Percentiles rank a stretch among this genome's conserved stretches.
Conservation (phyloP, 1,284 basidiomycete species). For the Trichosporon ovoides region DNA sequence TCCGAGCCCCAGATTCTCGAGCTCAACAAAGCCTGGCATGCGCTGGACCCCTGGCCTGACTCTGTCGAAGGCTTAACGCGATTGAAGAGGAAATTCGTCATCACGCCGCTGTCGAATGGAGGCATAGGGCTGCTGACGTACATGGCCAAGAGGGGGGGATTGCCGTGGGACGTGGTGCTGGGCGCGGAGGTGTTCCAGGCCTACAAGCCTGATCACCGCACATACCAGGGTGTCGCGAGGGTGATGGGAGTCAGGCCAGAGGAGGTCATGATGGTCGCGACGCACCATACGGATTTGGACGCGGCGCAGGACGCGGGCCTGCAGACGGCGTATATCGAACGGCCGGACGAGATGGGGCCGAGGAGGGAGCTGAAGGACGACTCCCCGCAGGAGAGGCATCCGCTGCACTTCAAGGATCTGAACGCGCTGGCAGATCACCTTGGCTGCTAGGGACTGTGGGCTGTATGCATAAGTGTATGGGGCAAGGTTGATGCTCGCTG, state of each 20-base stretch:
- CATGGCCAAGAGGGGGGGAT: slow-evolving; percentile 15
- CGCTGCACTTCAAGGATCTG: slow-evolving; percentile 11
- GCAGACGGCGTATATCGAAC: slow-evolving; percentile 16
- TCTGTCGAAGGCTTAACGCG: not conserved
- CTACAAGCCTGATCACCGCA: slow-evolving; percentile 13
- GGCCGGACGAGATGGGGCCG: slow-evolving; percentile 10
- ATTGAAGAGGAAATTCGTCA: slow-evolving; percentile 8
- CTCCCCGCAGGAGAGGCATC: not conserved
- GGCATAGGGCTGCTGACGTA: slow-evolving; percentile 12
- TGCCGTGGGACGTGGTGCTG: slow-evolving; percentile 14
- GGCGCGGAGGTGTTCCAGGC: slow-evolving; percentile 16
- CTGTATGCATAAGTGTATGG: too few relatives aligned
- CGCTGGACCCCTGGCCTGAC: slow-evolving; percentile 15
- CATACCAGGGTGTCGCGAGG: slow-evolving; percentile 12
- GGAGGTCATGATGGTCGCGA: slow-evolving; percentile 18
- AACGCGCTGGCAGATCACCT: slow-evolving; percentile 11
- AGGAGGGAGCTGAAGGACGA: slow-evolving; percentile 5
- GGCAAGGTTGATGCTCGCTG: not conserved
- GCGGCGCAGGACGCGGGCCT: slow-evolving; percentile 13
- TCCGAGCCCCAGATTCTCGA: not conserved
- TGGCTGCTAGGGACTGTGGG: slow-evolving; percentile 3
- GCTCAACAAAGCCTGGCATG: slow-evolving; percentile 15
- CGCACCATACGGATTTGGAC: slow-evolving; percentile 16
- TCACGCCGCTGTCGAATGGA: slow-evolving; percentile 15
- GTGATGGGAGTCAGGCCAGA: slow-evolving; percentile 2